Evolutionary conservation across 805 yeast species (phyloP).

Genomic region (Metschnikowia kofuensis): DNA sequence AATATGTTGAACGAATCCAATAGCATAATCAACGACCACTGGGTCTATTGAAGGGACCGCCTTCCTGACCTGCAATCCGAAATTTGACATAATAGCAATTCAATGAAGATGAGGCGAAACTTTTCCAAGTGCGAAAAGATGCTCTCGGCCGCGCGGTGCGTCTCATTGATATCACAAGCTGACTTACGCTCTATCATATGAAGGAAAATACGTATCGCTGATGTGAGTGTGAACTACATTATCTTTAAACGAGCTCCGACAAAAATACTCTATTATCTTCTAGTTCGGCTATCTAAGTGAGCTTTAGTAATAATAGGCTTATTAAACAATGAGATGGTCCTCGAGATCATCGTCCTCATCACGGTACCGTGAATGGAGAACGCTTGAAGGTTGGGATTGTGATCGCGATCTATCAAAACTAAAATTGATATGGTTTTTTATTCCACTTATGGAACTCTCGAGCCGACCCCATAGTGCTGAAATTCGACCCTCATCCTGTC

Average conservation of each 20-base stretch:
- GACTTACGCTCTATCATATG: no score
- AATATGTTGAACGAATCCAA: slow-evolving; percentile 84
- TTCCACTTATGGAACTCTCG: slow-evolving; percentile 24
- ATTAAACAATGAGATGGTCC: slow-evolving; percentile 30
- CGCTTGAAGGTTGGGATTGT: slow-evolving; percentile 4
- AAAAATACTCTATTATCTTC: no score
- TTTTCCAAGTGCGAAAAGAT: neutral
- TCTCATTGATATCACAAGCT: neutral
- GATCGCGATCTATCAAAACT: slow-evolving; percentile 9
- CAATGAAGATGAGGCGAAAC: neutral
- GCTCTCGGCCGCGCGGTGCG: neutral
- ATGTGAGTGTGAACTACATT: no score
- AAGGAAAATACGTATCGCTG: no score
- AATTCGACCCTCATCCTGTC: neutral
- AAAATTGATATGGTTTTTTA: slow-evolving; percentile 19
- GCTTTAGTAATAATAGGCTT: neutral
- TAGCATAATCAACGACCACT: slow-evolving; percentile 83
- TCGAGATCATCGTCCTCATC: slow-evolving; percentile 36
- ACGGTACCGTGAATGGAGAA: slow-evolving; percentile 29
- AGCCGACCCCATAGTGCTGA: slow-evolving; percentile 21
- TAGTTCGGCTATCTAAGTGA: no score
- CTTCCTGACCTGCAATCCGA: slow-evolving; percentile 65
- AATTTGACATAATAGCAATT: slow-evolving; percentile 32
- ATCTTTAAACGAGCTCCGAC: no score
- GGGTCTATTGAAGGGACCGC: slow-evolving; percentile 86